These are phyloP conservation scores for Emergomyces pasteurianus DNA, from an alignment of 2,329 filamentous ascomycete genomes.

Conservation along the genomic window DNA sequence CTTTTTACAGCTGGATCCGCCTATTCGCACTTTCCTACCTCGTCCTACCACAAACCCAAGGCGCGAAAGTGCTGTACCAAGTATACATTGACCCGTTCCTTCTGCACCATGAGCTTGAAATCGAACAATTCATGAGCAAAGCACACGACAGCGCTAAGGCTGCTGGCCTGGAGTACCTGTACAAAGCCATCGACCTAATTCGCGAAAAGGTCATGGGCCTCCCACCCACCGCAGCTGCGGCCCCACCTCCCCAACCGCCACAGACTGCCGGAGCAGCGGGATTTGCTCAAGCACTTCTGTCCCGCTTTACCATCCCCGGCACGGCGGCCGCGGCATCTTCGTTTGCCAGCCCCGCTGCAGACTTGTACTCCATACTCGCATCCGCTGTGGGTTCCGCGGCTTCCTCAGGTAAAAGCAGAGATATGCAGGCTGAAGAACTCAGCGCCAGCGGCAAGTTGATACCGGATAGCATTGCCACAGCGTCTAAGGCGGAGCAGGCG, in stretches of 20 bases:
- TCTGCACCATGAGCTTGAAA: conserved; percentile 69
- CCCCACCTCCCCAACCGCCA: conserved; percentile 31
- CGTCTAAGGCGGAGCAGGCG: conserved; percentile 52
- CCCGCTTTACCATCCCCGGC: conserved; percentile 71
- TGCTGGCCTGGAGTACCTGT: conserved; percentile 64
- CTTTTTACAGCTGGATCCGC: conserved; percentile 88
- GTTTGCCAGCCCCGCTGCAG: conserved; percentile 37
- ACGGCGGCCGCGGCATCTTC: conserved; percentile 43
- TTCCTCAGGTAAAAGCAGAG: conserved; percentile 24
- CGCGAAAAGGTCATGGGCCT: conserved; percentile 70
- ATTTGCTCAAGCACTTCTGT: conserved; percentile 74
- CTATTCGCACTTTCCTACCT: conserved; percentile 83
- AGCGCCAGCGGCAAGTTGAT: conserved; percentile 53
- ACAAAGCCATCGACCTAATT: conserved; percentile 56
- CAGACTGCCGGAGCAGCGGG: conserved; percentile 20
- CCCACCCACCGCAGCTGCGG: conserved; percentile 46
- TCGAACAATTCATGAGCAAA: conserved; percentile 79
- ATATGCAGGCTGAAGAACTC: conserved; percentile 38
- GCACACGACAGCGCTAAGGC: conserved; percentile 66
- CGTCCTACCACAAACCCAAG: conserved; percentile 93
- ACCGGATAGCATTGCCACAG: conserved; percentile 53
- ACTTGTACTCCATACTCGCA: conserved; percentile 68
- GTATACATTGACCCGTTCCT: conserved; percentile 80
- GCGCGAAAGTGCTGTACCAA: conserved; percentile 75
- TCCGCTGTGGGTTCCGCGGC: conserved; percentile 57